Evolutionary conservation across 306 rosid species (phyloP).

Genomic region (Trifolium fragiferum): DNA sequence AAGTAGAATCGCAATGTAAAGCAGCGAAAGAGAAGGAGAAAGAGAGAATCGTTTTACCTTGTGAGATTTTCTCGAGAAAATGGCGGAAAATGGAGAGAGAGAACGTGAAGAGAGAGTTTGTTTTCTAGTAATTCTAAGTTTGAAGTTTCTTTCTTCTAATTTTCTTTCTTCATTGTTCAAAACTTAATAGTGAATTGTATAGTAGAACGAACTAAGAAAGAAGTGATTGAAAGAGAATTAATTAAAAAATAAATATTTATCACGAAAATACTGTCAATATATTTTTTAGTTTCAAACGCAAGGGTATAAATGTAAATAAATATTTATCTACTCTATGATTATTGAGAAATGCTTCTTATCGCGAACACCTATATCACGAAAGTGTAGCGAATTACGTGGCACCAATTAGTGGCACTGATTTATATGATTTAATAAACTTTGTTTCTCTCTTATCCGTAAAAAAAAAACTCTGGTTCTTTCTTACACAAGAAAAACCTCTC

Average conservation of each 20-base stretch:
- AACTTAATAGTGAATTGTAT: not conserved
- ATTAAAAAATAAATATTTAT: not conserved
- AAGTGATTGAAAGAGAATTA: constrained; percentile 8
- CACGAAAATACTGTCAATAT: too few species aligned
- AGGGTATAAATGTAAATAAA: too few species aligned
- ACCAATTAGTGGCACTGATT: too few species aligned
- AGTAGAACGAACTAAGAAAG: not conserved
- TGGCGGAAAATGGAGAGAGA: constrained; percentile 48
- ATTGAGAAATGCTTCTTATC: too few species aligned
- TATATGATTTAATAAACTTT: too few species aligned
- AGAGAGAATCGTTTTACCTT: constrained; percentile 49
- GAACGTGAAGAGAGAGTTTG: not conserved
- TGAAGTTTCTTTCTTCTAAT: constrained; percentile 11
- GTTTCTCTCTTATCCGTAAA: too few species aligned
- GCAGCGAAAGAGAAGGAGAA: constrained; percentile 4
- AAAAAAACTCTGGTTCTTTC: too few species aligned
- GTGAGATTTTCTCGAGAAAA: constrained; percentile 47
- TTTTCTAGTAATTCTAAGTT: not conserved
- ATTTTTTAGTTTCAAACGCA: too few species aligned
- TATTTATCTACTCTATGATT: too few species aligned
- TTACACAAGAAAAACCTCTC: too few species aligned
- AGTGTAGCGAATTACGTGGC: too few species aligned
- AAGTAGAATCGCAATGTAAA: constrained; percentile 37
- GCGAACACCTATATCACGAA: too few species aligned
- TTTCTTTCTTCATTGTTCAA: constrained; percentile 19